These are phyloP conservation scores for Zoysia japonica DNA, from an alignment of 176 grass and related monocot genomes.

Conservation along the genomic window DNA sequence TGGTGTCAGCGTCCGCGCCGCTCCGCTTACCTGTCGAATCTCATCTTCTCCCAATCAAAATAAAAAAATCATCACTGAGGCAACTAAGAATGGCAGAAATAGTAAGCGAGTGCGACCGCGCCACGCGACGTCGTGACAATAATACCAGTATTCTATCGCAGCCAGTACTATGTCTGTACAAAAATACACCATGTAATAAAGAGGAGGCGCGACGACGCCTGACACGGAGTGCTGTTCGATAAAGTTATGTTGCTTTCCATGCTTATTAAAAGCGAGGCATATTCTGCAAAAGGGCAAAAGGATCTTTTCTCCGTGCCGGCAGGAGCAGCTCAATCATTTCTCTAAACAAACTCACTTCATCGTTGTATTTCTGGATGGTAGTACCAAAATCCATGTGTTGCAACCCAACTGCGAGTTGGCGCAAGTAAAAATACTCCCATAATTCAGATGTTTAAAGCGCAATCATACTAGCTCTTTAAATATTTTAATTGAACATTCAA, in stretches of 20 bases:
- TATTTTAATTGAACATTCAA: too few relatives aligned
- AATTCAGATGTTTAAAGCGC: too few relatives aligned
- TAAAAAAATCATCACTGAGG: background rate
- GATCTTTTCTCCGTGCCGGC: constrained; percentile 13
- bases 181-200: background rate
- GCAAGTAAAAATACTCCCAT: too few relatives aligned
- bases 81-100: background rate
- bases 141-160: background rate
- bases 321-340: background rate
- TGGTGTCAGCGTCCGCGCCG: background rate
- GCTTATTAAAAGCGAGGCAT: background rate
- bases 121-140: background rate
- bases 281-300: background rate
- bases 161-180: background rate
- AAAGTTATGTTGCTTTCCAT: constrained; percentile 4
- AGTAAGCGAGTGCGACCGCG: background rate
- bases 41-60: background rate
- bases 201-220: background rate
- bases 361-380: too few relatives aligned
- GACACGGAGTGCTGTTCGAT: background rate
- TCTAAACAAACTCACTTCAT: background rate
- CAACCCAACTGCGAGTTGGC: too few relatives aligned
- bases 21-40: constrained; percentile 6
- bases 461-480: too few relatives aligned
- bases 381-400: too few relatives aligned